Base-by-base conservation (phyloP, 768 basidiomycete genomes). In the Tulasnella calospora region DNA sequence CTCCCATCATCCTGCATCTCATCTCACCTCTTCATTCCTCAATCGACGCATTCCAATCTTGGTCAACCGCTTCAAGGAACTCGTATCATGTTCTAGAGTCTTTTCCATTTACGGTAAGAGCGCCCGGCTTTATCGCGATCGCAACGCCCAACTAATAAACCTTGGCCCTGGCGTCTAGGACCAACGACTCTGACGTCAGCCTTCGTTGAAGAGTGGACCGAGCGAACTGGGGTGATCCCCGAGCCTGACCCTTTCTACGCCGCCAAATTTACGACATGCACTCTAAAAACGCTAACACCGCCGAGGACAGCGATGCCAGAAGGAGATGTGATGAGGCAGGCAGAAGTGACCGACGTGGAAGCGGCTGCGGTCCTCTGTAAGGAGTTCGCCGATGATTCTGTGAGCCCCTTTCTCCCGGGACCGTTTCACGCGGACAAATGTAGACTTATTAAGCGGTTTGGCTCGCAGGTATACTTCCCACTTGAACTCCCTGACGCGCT, bases 71-170 rank as follows among this genome's bases (percentile, higher is more conserved):
- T 84, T 93, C 15, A 80, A 82, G 12, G 80, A 74, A 0, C 73
- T 80, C 3, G 85, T 89, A 27, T 83, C 84, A 55, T 51, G 51
- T 23, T 40, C 78, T 15, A 73, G 81, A 17, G 80, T 81, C 0
- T 94, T 90, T 82, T 92, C 92, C 1, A 86, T 92, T 12, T 94
- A 92, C 80, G 89, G 77, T 78, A 51, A 72, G 77, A 40, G 41
- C 36, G n/a, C 9, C n/a, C 30, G 47, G 21, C 19, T 36, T 73
- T 71, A 46, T 44, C 36, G 38, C 27, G 30, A 35, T 36, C 27
- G 36, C 27, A 61, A 67, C 38, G 30, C 36, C 41, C 76, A 72
- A 17, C 33, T 74, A n/a, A 61, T 79, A 30, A 72, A 69, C 33
- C 44, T 77, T 61, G 41, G 51, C 71, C 55, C 36, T 75, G 38